Conservation (phyloP, 2,329 filamentous ascomycete species). For the Lecanosticta acicola region DNA sequence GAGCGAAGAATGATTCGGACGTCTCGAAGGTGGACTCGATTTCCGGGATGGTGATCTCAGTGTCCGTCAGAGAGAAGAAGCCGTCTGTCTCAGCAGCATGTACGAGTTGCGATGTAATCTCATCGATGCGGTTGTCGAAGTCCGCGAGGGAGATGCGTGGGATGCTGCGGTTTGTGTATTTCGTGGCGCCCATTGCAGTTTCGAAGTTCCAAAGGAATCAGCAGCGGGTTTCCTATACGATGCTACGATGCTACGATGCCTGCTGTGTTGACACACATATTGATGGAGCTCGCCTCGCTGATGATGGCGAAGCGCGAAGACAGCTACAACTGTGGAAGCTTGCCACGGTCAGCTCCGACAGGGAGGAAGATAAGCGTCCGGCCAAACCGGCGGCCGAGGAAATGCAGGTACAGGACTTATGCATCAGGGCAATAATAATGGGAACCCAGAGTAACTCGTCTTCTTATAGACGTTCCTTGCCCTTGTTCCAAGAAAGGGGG, state of each 20-base stretch:
- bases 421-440: too few species aligned
- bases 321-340: too few species aligned
- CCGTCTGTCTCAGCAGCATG: constrained; percentile 53
- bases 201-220: neutral
- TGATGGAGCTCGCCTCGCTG: neutral
- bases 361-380: constrained; percentile 4
- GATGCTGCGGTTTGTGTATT: constrained; percentile 42
- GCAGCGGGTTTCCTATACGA: too few species aligned
- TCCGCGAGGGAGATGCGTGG: constrained; percentile 51
- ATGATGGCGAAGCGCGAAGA: constrained; percentile 6
- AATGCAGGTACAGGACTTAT: neutral
- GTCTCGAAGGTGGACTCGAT: constrained; percentile 50
- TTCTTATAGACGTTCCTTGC: too few species aligned
- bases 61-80: constrained; percentile 55
- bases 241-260: neutral
- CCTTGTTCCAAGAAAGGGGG: too few species aligned
- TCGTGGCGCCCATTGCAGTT: constrained; percentile 23
- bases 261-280: neutral
- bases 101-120: constrained; percentile 50
- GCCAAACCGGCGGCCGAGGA: neutral
- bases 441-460: too few species aligned
- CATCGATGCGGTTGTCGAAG: constrained; percentile 49
- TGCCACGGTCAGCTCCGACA: constrained; percentile 5
- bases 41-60: constrained; percentile 47
- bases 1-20: constrained; percentile 51